Percentiles rank a stretch among this genome's conserved stretches.
These are phyloP conservation scores for Yarrowia sp. DNA, from an alignment of 805 yeast species.

Conservation along the genomic window DNA sequence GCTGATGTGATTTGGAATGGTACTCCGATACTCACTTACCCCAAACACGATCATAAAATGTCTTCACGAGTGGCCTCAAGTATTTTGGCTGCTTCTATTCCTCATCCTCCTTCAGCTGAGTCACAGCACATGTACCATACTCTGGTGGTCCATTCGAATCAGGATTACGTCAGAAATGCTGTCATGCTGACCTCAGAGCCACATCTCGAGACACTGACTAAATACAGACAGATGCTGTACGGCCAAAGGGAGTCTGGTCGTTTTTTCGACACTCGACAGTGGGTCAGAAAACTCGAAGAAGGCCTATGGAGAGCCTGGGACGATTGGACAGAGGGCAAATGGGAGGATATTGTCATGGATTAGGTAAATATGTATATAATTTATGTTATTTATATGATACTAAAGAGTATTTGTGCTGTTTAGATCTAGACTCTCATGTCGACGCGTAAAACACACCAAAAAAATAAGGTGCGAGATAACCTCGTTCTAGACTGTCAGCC, in stretches of 20 bases:
- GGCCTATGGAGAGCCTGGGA: neutral
- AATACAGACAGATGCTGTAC: neutral
- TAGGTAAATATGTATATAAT: neutral
- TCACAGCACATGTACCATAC: neutral
- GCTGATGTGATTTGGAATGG: constrained; percentile 40
- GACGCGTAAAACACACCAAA: no score
- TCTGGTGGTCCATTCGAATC: neutral
- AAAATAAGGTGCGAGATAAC: no score
- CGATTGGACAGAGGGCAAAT: neutral
- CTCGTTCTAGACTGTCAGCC: no score
- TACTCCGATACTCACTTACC: constrained; percentile 38
- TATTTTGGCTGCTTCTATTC: constrained; percentile 37
- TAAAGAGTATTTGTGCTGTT: no score
- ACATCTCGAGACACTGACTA: neutral
- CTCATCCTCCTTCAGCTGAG: constrained; percentile 17
- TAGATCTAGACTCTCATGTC: no score
- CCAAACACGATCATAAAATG: constrained; percentile 36
- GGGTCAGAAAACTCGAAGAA: neutral
- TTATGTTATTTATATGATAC: neutral
- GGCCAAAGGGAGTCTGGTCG: neutral
- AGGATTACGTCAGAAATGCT: neutral
- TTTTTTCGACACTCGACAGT: neutral
- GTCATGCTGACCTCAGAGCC: neutral
- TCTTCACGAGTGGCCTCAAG: constrained; percentile 36
- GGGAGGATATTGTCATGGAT: neutral